Base-by-base conservation (phyloP, 306 rosid species). In the Quercus alba region DNA sequence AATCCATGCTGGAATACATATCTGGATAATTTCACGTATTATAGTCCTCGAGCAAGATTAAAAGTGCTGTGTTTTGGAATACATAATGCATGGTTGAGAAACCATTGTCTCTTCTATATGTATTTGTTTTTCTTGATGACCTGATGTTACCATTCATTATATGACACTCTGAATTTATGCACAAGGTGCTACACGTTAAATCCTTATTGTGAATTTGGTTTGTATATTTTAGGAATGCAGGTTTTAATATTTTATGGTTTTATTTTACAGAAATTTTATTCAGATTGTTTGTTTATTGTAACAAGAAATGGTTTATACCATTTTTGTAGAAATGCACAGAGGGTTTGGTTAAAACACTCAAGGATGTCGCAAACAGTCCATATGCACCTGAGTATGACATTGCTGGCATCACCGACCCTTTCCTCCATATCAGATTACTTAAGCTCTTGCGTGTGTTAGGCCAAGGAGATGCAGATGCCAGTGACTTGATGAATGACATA, bases 321-420 rank as follows among this genome's bases (percentile, higher is more conserved):
- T 83, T 84, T 76, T 64, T 84, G 86, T 85, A 95, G 99, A 93
- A 89, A 66, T 93, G 94, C 89, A 91, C 98, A 33, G 98, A 93
- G 73, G 89, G 90, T 80, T 84, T 89, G 87, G 99, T 93, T 82
- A 95, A 84, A 88, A 91, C 92, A 49, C 91, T 95, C 59, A 95
- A 78, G 90, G 99, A 95, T 86, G 81, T 91, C 25, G 98, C 87
- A 6, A 93, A 93, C 85, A 95, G 98, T 83, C 93, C 98, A 69
- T 95, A 95, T 83, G 86, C 98, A 69, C 98, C 99, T 61, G 99
- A 95, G 83, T 93, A 93, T 78, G 99, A 95, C 75, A 83, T 95
- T 90, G 93, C 97, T 78, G 99, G 99, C 86, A 95, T 95, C 84
- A 87, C 96, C 0, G 99, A 95, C 78, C 99, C 99, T 74, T 95